Conservation (phyloP, 352 stramenopile genomes). For the Achlya hypogyna region DNA sequence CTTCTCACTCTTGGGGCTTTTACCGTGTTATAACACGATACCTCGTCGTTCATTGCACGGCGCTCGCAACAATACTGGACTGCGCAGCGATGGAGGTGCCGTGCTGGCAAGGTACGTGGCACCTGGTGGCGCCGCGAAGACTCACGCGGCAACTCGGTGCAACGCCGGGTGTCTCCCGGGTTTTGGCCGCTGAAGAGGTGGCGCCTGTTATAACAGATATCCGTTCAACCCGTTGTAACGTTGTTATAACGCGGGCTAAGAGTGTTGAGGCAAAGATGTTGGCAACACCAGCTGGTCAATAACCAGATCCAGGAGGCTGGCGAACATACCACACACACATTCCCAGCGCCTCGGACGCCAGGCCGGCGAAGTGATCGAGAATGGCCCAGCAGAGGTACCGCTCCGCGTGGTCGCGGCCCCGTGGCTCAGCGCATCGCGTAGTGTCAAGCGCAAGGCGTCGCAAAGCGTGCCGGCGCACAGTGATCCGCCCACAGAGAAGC, state of each 20-base stretch:
- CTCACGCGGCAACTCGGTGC: no score
- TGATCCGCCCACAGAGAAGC: constrained; percentile 55
- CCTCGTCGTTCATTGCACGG: no score
- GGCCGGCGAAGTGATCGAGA: neutral
- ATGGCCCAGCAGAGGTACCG: neutral
- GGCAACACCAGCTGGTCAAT: neutral
- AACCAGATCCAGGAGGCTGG: neutral
- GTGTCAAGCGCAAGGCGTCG: constrained; percentile 66
- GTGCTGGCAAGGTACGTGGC: no score
- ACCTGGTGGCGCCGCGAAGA: no score
- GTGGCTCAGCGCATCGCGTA: neutral
- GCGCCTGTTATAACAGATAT: no score
- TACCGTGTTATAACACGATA: neutral
- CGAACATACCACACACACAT: neutral
- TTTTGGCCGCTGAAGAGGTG: no score
- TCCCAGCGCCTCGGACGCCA: neutral
- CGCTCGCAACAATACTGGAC: neutral
- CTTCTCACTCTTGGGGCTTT: neutral
- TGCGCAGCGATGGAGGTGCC: no score
- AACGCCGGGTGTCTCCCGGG: no score
- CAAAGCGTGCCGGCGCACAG: constrained; percentile 64
- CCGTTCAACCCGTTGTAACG: no score
- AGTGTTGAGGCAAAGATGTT: neutral
- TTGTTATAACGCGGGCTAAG: neutral
- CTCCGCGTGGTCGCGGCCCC: no score